A percentile compares a stretch with the other conserved stretches of the same genome.
These are phyloP conservation scores for Psidium friedrichsthalianum DNA, from an alignment of 345 rosid species.

Conservation along the genomic window DNA sequence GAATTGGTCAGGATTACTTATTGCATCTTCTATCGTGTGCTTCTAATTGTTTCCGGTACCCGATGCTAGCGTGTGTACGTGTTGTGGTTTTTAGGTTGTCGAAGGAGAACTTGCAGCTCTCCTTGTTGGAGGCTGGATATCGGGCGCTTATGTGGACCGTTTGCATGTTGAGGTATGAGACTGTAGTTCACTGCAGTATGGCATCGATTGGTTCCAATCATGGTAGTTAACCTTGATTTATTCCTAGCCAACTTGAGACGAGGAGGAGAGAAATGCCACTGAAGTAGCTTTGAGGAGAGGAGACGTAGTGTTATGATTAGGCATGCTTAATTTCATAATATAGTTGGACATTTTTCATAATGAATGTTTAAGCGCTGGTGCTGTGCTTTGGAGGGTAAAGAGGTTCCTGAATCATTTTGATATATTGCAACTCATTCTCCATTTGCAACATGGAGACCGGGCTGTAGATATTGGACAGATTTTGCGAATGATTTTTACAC, in stretches of 20 bases:
- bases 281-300: background rate
- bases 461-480: background rate
- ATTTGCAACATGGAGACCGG: background rate
- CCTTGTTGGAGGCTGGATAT: constrained; percentile 85
- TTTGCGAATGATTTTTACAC: background rate
- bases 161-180: constrained; percentile 73
- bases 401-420: background rate
- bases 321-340: background rate
- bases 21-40: background rate
- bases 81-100: constrained; percentile 47
- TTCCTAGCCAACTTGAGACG: background rate
- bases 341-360: background rate
- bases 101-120: constrained; percentile 85
- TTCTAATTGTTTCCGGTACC: background rate
- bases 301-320: background rate
- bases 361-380: background rate
- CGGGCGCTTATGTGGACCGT: constrained; percentile 80
- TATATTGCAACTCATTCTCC: background rate
- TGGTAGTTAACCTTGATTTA: background rate
- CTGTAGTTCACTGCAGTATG: background rate
- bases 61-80: background rate
- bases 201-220: background rate
- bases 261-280: background rate
- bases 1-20: background rate
- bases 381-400: background rate